phyloP scores from a whole-genome alignment of 2,329 filamentous ascomycete species.

The Thelonectria blattea region DNA sequence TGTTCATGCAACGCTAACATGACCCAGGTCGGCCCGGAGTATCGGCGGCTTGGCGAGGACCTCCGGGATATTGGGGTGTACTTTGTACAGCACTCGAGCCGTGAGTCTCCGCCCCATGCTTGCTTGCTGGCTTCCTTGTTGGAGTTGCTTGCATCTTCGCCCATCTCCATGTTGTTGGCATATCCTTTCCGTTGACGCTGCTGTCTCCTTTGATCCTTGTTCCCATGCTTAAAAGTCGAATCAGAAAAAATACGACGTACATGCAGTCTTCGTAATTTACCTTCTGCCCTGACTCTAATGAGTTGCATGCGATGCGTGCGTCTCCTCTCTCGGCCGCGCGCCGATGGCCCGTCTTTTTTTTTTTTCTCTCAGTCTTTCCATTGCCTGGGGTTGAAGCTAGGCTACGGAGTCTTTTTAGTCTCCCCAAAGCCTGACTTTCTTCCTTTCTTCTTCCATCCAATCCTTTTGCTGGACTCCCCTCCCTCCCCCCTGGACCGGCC shows the following conservation, averaged over 20 bases:
- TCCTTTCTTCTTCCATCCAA: neutral
- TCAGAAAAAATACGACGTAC: too few relatives aligned
- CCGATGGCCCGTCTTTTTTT: slow-evolving; percentile 2
- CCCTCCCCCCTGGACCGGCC: slow-evolving; percentile 2
- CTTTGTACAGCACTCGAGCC: neutral
- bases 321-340: neutral
- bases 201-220: neutral
- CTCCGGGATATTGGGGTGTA: neutral
- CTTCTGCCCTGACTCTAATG: neutral
- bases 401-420: neutral
- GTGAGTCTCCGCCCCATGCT: slow-evolving; percentile 17
- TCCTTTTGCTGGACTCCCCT: neutral
- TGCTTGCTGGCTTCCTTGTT: neutral
- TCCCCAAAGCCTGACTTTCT: neutral
- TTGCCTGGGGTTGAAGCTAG: slow-evolving; percentile 1
- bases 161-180: neutral
- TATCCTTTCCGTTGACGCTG: neutral
- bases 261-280: too few relatives aligned
- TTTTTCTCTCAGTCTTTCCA: neutral
- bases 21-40: slow-evolving; percentile 9
- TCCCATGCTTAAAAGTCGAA: neutral
- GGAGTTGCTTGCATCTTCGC: neutral
- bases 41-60: slow-evolving; percentile 25
- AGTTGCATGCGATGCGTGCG: neutral
- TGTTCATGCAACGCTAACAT: neutral